Evolutionary conservation across 495 filamentous ascomycete species (phyloP), one percentile per base, ranked within the genome.

Genomic region (Penicillium arizonense): DNA sequence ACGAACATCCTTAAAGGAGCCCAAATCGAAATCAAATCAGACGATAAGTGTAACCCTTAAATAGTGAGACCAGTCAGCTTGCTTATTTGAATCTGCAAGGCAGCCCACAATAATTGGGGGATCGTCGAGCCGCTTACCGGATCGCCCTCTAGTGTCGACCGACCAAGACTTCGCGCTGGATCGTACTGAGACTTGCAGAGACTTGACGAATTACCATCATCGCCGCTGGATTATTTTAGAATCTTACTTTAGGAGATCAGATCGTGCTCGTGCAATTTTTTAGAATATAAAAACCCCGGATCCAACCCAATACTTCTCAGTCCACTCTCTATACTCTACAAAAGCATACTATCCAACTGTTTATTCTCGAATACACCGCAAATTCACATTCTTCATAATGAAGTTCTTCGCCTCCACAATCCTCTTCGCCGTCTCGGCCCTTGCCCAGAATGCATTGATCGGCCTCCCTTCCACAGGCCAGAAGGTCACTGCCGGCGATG

Each of bases 401-500:
- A 63, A 67, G 47, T 58, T 48, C 50, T 40, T 71, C 39, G 14
- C 56, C 14, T 30, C 63, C 12, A 40, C 68, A n/a, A 40, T 48
- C 21, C 39, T 63, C 32, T 52, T 74, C 20, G 53, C 52, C 12
- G 54, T 59, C 35, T 51, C 51, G 45, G 83, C 91, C 44, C 76
- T 92, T 52, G 78, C 82, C 13, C 84, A 86, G 41, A 84, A 76
- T 26, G 87, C 85, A 7, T 65, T 70, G 34, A 81, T 96, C 41
- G 88, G 80, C 2, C 77, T 92, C 5, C 91, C 91, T 10, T 40
- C 38, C 2, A 56, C 44, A 4, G 63, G 48, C 8, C 37, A 56
- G 7, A 36, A 46, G 3, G 37, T 72, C 39, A 18, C 33, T 7
- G 51, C 61, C 0, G 69, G 66, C 8, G 41, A 40, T 3, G 47